A percentile compares a stretch with the other conserved stretches of the same genome.
Evolutionary conservation across 768 basidiomycete genomes (phyloP).

Genomic region (Boletus sp.): DNA sequence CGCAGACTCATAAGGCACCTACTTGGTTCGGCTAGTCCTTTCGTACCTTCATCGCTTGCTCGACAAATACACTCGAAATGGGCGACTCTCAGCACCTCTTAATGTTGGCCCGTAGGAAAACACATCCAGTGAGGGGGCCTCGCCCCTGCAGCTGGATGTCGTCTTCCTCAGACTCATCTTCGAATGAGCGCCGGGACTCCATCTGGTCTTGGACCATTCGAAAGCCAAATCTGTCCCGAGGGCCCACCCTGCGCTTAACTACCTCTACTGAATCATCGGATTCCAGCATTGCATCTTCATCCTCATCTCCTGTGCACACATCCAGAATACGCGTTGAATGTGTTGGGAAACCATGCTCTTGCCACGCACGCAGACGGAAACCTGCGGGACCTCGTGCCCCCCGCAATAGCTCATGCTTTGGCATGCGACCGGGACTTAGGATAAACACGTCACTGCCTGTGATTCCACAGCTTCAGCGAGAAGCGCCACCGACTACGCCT

Average conservation of each 20-base stretch:
- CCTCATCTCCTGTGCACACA: slow-evolving; percentile 11
- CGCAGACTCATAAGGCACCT: background rate
- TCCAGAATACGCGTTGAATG: slow-evolving; percentile 4
- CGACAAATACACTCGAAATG: slow-evolving; percentile 8
- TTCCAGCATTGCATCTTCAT: slow-evolving; percentile 12
- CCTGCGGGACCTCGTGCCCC: slow-evolving; percentile 30
- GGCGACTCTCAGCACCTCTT: slow-evolving; percentile 8
- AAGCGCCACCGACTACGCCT: slow-evolving; percentile 4
- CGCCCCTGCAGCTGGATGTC: slow-evolving; percentile 30
- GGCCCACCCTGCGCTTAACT: slow-evolving; percentile 14
- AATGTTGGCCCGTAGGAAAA: slow-evolving; percentile 6
- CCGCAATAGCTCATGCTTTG: slow-evolving; percentile 3
- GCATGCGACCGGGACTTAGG: slow-evolving; percentile 12
- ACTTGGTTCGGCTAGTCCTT: background rate
- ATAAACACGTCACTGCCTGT: slow-evolving; percentile 16
- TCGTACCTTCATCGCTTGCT: slow-evolving; percentile 1
- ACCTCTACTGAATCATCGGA: slow-evolving; percentile 14
- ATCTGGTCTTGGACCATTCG: slow-evolving; percentile 18
- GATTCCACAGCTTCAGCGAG: slow-evolving; percentile 5
- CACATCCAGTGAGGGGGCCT: slow-evolving; percentile 26
- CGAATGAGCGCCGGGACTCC: slow-evolving; percentile 11
- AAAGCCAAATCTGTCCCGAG: slow-evolving; percentile 13
- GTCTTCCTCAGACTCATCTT: slow-evolving; percentile 12
- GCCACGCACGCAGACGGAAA: slow-evolving; percentile 17
- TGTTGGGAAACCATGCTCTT: background rate